Conservation (phyloP, 768 basidiomycete species). For the Lanmaoa rubissima region DNA sequence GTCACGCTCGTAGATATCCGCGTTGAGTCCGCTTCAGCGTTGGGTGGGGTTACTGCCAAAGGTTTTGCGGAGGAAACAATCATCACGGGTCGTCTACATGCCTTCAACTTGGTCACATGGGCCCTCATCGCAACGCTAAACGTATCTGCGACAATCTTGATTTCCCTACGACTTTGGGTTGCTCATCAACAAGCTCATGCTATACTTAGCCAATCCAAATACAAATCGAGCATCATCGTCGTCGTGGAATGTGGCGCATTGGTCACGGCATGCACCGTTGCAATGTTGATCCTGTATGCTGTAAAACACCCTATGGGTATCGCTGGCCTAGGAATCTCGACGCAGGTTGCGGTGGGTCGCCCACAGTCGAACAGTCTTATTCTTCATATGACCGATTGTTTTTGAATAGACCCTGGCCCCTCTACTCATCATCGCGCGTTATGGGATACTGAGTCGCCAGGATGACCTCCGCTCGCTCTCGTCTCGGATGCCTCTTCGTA, state of each 20-base stretch:
- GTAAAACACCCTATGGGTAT: constrained; percentile 2
- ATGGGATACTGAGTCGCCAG: constrained; percentile 10
- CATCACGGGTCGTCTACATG: neutral
- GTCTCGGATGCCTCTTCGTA: constrained; percentile 15
- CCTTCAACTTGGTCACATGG: constrained; percentile 15
- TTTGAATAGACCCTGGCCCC: constrained; percentile 12
- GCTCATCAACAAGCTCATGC: neutral
- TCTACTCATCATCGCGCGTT: constrained; percentile 18
- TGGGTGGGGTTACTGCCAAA: constrained; percentile 10
- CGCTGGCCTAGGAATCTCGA: constrained; percentile 18
- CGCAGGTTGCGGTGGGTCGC: constrained; percentile 20
- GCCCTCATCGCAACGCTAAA: constrained; percentile 19
- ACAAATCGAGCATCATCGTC: constrained; percentile 17
- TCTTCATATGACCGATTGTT: neutral
- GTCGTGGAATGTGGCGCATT: constrained; percentile 24
- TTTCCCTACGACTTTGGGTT: constrained; percentile 17
- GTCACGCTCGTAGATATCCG: neutral
- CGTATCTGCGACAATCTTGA: constrained; percentile 14
- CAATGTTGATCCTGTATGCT: constrained; percentile 15
- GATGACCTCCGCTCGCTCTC: neutral
- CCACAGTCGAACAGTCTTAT: neutral
- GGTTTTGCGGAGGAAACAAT: constrained; percentile 2
- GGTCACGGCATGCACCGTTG: constrained; percentile 14
- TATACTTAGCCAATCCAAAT: constrained; percentile 3
- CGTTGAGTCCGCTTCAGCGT: neutral